These are phyloP conservation scores for Butyriboletus loyo DNA, from an alignment of 768 basidiomycete species.

Conservation along the genomic window DNA sequence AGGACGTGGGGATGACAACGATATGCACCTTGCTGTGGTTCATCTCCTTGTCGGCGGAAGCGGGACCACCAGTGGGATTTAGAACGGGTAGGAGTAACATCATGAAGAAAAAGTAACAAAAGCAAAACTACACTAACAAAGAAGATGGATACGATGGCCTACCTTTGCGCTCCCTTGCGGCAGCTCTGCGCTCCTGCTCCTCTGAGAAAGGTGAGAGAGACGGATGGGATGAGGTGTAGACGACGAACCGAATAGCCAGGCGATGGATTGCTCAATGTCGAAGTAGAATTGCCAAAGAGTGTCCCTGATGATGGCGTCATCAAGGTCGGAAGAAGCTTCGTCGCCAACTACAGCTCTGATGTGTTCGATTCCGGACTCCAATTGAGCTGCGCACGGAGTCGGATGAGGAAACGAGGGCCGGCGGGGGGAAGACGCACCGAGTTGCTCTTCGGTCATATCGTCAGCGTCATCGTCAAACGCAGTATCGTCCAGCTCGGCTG, in stretches of 20 bases:
- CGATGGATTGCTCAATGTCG: conserved; percentile 71
- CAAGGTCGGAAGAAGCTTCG: conserved; percentile 60
- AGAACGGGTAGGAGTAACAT: conserved; percentile 26
- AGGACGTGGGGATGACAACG: conserved; percentile 26
- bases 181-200: conserved; percentile 60
- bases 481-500: conserved; percentile 86
- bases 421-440: conserved; percentile 46
- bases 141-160: conserved; percentile 41
- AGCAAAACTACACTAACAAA: conserved; percentile 35
- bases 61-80: conserved; percentile 35
- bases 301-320: conserved; percentile 74
- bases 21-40: conserved; percentile 61
- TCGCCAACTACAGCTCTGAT: conserved; percentile 68
- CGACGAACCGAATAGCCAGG: conserved; percentile 69
- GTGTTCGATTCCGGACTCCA: conserved; percentile 68
- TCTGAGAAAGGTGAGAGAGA: conserved; percentile 40
- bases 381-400: conserved; percentile 45
- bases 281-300: conserved; percentile 88
- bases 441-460: conserved; percentile 78
- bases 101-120: conserved; percentile 32
- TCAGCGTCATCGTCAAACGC: conserved; percentile 75
- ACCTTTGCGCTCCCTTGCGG: conserved; percentile 82
- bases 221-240: neutral
- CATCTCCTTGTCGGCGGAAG: conserved; percentile 35
- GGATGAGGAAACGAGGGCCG: conserved; percentile 1